These are phyloP conservation scores for Boletus semigastroideus DNA, from an alignment of 1,284 basidiomycete genomes.

Conservation along the genomic window DNA sequence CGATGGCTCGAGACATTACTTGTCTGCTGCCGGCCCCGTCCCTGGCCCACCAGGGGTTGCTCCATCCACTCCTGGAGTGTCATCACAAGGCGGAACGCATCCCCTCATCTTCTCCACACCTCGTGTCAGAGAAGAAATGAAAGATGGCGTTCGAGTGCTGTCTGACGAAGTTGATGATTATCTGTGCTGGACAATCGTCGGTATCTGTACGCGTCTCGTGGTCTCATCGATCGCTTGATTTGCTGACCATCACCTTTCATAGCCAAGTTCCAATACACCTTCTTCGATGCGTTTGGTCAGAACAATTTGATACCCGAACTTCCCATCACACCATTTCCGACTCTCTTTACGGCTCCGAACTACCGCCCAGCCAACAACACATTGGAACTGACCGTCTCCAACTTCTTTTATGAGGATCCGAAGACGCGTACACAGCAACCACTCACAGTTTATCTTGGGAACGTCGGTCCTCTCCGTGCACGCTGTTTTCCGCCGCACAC, in stretches of 20 bases:
- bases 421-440: slow-evolving; percentile 63
- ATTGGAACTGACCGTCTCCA: slow-evolving; percentile 80
- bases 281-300: slow-evolving; percentile 85
- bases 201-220: slow-evolving; percentile 65
- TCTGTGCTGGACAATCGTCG: slow-evolving; percentile 94
- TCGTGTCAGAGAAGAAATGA: slow-evolving; percentile 69
- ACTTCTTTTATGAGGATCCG: slow-evolving; percentile 78
- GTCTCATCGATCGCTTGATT: slow-evolving; percentile 8
- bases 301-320: slow-evolving; percentile 72
- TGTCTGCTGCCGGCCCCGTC: slow-evolving; percentile 81
- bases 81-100: slow-evolving; percentile 75
- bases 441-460: slow-evolving; percentile 87
- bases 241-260: slow-evolving; percentile 22
- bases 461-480: slow-evolving; percentile 77
- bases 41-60: slow-evolving; percentile 68
- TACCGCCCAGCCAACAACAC: slow-evolving; percentile 74
- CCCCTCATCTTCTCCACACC: slow-evolving; percentile 76
- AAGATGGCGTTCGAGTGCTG: slow-evolving; percentile 66
- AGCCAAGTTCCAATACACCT: slow-evolving; percentile 94
- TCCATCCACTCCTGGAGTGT: slow-evolving; percentile 64
- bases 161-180: slow-evolving; percentile 92
- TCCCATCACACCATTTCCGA: slow-evolving; percentile 88
- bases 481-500: slow-evolving; percentile 69
- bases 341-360: slow-evolving; percentile 76
- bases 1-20: slow-evolving; percentile 77